phyloP scores from a whole-genome alignment of 768 basidiomycete species.

The Boletus pseudopeckii region DNA sequence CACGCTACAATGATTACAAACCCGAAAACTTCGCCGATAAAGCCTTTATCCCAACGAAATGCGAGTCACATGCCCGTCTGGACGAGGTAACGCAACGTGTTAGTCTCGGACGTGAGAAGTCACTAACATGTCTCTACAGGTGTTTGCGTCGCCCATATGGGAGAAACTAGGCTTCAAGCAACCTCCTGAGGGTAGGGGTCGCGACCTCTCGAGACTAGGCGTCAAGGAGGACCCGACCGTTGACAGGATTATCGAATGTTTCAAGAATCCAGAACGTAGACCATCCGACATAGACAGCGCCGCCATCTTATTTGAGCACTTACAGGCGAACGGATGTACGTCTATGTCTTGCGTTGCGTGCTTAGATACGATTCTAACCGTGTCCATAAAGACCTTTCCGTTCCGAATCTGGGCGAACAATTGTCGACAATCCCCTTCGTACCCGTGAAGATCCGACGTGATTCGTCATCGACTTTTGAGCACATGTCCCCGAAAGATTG shows the following conservation, averaged over 20 bases:
- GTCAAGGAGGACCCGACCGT: constrained; percentile 5
- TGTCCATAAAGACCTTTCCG: constrained; percentile 4
- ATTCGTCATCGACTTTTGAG: neutral
- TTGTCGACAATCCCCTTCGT: constrained; percentile 12
- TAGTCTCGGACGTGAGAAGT: neutral
- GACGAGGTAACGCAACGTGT: constrained; percentile 7
- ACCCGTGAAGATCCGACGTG: neutral
- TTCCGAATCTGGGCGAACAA: constrained; percentile 1
- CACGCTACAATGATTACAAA: constrained; percentile 10
- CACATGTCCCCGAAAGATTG: constrained; percentile 11
- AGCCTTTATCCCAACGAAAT: constrained; percentile 15
- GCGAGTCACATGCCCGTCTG: neutral
- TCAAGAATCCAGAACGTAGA: neutral
- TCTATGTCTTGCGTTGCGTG: neutral
- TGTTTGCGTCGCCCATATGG: constrained; percentile 7
- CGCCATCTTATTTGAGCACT: constrained; percentile 5
- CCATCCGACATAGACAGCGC: neutral
- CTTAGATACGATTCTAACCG: neutral
- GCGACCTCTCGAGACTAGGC: constrained; percentile 11
- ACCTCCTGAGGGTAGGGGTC: neutral
- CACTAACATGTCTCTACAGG: constrained; percentile 1
- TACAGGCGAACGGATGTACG: constrained; percentile 7
- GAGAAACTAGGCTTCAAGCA: constrained; percentile 8
- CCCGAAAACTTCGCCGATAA: constrained; percentile 3
- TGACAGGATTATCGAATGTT: neutral